Conservation (phyloP, 371 early-diverging fungal species). For the Dinochytrium kinnereticum region DNA sequence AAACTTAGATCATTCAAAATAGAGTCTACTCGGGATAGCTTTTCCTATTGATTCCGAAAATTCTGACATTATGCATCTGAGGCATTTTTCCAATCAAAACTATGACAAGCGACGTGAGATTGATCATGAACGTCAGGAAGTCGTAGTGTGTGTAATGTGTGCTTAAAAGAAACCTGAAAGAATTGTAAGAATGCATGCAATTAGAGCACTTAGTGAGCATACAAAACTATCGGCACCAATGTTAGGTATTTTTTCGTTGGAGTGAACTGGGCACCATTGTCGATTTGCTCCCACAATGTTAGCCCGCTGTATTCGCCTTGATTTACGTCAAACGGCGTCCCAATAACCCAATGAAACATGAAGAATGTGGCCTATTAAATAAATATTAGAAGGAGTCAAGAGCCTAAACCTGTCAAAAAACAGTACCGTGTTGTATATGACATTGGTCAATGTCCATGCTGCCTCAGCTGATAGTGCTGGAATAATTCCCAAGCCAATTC, state of each 20-base stretch:
- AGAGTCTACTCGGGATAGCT: conserved; percentile 36
- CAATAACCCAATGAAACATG: conserved; percentile 95
- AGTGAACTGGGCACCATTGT: conserved; percentile 95
- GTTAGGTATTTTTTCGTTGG: conserved; percentile 95
- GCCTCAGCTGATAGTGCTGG: conserved; percentile 90
- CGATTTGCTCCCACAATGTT: conserved; percentile 98
- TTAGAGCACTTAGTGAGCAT: conserved; percentile 49
- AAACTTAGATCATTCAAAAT: neutral
- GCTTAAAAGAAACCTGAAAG: conserved; percentile 85
- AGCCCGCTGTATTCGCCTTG: conserved; percentile 94
- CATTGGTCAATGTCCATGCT: conserved; percentile 95
- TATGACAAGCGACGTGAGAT: conserved; percentile 77
- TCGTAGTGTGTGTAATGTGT: conserved; percentile 96
- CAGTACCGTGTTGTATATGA: conserved; percentile 85
- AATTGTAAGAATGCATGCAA: conserved; percentile 9
- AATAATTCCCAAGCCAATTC: conserved; percentile 82
- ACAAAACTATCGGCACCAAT: conserved; percentile 90
- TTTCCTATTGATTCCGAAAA: conserved; percentile 90
- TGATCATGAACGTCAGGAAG: conserved; percentile 82
- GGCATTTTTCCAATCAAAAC: conserved; percentile 94
- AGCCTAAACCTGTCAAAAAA: neutral
- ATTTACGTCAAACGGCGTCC: conserved; percentile 92
- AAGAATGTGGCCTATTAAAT: conserved; percentile 85
- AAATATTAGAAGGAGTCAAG: too few species aligned
- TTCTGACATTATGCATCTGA: conserved; percentile 90